Percentiles rank a stretch among this genome's conserved stretches.
These are phyloP conservation scores for Lipomyces spencermartinsiae DNA, from an alignment of 805 yeast genomes.

Conservation along the genomic window DNA sequence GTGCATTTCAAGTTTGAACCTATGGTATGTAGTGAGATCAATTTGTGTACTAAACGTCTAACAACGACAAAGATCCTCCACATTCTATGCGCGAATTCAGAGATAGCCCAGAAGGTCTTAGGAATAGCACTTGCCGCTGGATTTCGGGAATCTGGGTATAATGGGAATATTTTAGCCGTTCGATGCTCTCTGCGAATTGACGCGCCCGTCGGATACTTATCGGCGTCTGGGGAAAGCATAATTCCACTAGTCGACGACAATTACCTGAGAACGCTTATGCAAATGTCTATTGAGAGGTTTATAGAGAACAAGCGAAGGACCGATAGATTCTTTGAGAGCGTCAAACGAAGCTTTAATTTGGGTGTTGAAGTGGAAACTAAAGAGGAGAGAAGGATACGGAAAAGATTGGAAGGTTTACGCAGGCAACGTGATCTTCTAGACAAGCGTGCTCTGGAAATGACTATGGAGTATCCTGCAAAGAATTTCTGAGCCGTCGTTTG, in stretches of 20 bases:
- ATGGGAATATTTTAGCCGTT: slow-evolving; percentile 78
- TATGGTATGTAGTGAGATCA: slow-evolving; percentile 45
- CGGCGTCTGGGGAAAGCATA: slow-evolving; percentile 28
- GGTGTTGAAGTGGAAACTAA: slow-evolving; percentile 17
- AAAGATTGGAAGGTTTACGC: slow-evolving; percentile 28
- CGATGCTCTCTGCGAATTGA: slow-evolving; percentile 77
- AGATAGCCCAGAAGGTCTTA: slow-evolving; percentile 65
- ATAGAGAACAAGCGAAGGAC: slow-evolving; percentile 67
- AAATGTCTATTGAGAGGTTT: slow-evolving; percentile 66
- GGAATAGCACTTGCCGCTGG: slow-evolving; percentile 83
- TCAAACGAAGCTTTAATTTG: slow-evolving; percentile 12
- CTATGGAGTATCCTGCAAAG: background rate
- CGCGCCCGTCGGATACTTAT: slow-evolving; percentile 71
- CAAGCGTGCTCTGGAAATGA: background rate
- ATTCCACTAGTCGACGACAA: slow-evolving; percentile 55
- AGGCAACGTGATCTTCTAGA: slow-evolving; percentile 15
- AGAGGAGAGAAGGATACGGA: slow-evolving; percentile 29
- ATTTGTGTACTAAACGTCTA: background rate
- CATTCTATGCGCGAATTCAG: slow-evolving; percentile 72
- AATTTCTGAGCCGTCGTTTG: background rate
- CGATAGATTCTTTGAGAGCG: slow-evolving; percentile 39
- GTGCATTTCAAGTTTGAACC: slow-evolving; percentile 85
- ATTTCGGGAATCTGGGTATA: slow-evolving; percentile 86
- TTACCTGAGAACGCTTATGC: slow-evolving; percentile 60
- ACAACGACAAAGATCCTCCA: slow-evolving; percentile 59